Percentiles rank a stretch among this genome's conserved stretches.
phyloP scores from a whole-genome alignment of 2,329 filamentous ascomycete genomes.

The Calonectria leucothoes region DNA sequence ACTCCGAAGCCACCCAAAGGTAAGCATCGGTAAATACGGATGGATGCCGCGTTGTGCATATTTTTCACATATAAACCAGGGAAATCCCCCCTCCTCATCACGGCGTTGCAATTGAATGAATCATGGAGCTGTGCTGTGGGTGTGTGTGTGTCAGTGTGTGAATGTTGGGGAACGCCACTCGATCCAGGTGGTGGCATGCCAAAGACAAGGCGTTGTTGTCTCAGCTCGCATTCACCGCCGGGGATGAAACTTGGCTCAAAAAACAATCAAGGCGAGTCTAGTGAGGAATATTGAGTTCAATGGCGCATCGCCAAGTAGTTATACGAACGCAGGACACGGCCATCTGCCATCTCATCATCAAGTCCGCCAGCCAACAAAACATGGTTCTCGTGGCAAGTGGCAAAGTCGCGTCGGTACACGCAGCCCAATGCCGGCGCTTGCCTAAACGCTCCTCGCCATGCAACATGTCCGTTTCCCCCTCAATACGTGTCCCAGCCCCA shows the following conservation, averaged over 20 bases:
- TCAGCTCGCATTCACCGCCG: neutral
- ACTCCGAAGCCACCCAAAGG: neutral
- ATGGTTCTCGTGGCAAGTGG: neutral
- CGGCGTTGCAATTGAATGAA: neutral
- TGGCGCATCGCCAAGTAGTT: neutral
- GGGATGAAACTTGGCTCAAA: neutral
- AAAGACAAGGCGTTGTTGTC: neutral
- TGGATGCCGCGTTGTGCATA: neutral
- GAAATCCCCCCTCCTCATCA: too few species aligned
- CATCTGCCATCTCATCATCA: neutral
- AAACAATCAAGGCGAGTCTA: neutral
- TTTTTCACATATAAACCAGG: neutral
- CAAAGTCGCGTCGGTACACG: neutral
- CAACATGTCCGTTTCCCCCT: neutral
- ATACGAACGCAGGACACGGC: neutral
- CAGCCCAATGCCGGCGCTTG: neutral
- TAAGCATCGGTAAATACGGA: neutral
- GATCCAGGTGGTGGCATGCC: neutral
- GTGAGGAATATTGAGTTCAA: neutral
- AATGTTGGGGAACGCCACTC: too few species aligned
- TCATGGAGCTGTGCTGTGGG: neutral
- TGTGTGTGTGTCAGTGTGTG: too few species aligned
- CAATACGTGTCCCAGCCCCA: neutral
- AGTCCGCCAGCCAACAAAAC: neutral
- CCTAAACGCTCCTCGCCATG: neutral